Evolutionary conservation across 257 asterid species (phyloP).

Genomic region (Lithospermum erythrorhizon): DNA sequence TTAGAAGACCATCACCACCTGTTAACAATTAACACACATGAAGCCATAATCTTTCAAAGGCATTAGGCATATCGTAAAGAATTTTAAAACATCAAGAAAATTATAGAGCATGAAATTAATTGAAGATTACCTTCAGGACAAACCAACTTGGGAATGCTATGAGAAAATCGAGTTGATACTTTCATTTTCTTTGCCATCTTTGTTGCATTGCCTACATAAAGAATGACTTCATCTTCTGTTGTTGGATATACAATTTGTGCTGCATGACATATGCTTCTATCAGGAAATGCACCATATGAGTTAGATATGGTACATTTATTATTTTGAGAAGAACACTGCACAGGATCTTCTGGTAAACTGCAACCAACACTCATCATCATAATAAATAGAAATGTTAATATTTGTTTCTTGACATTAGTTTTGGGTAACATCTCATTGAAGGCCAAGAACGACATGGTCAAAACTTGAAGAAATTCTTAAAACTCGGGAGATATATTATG

Average conservation of each 20-base stretch:
- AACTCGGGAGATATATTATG: no score
- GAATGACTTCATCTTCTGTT: constrained; percentile 19
- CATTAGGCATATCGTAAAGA: no score
- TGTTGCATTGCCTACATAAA: constrained; percentile 20
- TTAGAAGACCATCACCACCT: constrained; percentile 11
- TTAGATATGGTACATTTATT: constrained; percentile 20
- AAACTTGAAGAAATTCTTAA: no score
- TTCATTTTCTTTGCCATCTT: constrained; percentile 16
- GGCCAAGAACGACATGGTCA: no score
- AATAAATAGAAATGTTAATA: not conserved
- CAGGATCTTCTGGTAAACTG: constrained; percentile 23
- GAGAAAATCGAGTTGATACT: constrained; percentile 20
- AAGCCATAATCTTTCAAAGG: no score
- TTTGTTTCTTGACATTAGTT: not conserved
- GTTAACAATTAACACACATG: no score
- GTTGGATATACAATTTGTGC: constrained; percentile 12
- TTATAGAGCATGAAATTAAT: no score
- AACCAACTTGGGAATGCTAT: constrained; percentile 20
- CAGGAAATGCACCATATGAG: constrained; percentile 18
- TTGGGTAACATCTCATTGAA: no score
- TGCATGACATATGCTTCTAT: constrained; percentile 21
- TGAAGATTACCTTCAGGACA: constrained; percentile 17
- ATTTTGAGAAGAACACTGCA: constrained; percentile 16
- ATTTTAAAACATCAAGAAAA: no score
- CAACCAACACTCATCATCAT: not conserved